These are phyloP conservation scores for Hura crepitans DNA, from an alignment of 441 rosid species.

Conservation along the genomic window DNA sequence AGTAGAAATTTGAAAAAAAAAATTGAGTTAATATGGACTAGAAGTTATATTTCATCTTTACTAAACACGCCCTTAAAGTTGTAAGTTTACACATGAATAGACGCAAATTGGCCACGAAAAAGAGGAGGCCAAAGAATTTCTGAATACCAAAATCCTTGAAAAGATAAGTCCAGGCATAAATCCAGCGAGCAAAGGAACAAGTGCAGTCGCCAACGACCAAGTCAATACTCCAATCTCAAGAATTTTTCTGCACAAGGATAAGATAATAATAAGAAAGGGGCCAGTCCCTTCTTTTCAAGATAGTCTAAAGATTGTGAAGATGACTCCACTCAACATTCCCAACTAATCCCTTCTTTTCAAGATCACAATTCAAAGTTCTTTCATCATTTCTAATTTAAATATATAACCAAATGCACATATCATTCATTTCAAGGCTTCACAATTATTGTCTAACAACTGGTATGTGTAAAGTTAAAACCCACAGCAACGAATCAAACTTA, in stretches of 20 bases:
- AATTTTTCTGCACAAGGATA: conserved; percentile 53
- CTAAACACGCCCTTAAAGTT: neutral
- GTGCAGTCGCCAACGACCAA: conserved; percentile 86
- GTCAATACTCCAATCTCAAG: conserved; percentile 74
- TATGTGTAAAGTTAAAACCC: neutral
- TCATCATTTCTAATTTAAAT: neutral
- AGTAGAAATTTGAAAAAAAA: too few species aligned
- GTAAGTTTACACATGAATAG: neutral
- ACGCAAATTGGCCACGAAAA: neutral
- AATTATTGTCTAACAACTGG: neutral
- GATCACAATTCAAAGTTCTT: neutral
- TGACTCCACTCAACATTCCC: too few species aligned
- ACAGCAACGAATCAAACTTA: neutral
- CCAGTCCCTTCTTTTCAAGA: neutral
- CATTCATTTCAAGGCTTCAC: neutral
- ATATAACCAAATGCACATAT: neutral
- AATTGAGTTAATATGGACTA: too few species aligned
- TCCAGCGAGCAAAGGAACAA: conserved; percentile 78
- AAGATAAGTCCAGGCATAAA: conserved; percentile 84
- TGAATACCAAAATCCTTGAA: conserved; percentile 66
- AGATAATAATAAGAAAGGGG: neutral
- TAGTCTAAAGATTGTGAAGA: neutral
- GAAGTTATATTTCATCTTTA: neutral
- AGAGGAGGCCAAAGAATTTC: conserved; percentile 11
- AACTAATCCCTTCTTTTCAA: too few species aligned